phyloP scores from a whole-genome alignment of 306 rosid species.

The Oxytropis ochrocephala region DNA sequence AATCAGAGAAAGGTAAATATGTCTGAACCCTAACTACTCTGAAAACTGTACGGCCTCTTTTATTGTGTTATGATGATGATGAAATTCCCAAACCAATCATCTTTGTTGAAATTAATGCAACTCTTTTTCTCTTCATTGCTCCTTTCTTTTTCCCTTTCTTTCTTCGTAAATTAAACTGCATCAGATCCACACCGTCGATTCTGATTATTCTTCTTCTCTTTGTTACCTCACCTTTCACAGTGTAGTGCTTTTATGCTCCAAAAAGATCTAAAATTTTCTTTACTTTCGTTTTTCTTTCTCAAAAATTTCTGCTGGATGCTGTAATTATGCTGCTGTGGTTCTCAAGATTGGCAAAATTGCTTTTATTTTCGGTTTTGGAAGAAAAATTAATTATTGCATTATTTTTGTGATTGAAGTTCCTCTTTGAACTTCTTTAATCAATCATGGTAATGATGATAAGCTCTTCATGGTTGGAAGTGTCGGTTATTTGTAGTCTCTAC shows the following conservation, averaged over 20 bases:
- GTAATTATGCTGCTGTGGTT: neutral
- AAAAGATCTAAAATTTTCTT: constrained; percentile 28
- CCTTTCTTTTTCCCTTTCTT: neutral
- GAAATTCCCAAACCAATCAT: constrained; percentile 1
- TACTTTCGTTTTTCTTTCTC: neutral
- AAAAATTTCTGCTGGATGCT: neutral
- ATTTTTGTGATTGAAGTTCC: neutral
- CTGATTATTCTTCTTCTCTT: neutral
- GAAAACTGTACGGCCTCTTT: neutral
- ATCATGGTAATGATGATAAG: neutral
- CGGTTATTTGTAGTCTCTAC: neutral
- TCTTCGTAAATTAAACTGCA: neutral
- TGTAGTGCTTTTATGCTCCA: neutral
- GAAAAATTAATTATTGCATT: neutral
- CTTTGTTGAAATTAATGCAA: constrained; percentile 22
- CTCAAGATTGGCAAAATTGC: neutral
- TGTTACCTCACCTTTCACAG: neutral
- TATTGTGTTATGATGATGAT: neutral
- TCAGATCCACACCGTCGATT: constrained; percentile 39
- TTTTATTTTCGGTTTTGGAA: neutral
- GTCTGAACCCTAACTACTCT: constrained; percentile 42
- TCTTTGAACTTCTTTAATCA: neutral
- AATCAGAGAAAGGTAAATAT: constrained; percentile 30
- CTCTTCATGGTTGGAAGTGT: neutral
- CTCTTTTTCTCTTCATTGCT: neutral